Evolutionary conservation across 1,284 basidiomycete genomes (phyloP).

Genomic region (Cystobasidium slooffiae): DNA sequence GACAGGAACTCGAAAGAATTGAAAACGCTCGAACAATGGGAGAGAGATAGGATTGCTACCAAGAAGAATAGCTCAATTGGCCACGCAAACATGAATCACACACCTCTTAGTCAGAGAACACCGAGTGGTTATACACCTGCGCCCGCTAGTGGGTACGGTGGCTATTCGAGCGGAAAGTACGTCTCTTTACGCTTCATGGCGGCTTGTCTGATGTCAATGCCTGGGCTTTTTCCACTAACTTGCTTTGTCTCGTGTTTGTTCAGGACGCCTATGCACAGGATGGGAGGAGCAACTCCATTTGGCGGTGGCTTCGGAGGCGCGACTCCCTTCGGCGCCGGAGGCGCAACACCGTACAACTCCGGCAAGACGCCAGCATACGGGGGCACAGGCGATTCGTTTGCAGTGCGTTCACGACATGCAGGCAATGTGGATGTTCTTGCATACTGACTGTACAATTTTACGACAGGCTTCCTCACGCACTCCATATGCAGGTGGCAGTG

Average conservation of each 20-base stretch:
- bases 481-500: conserved; percentile 44
- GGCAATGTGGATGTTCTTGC: conserved; percentile 31
- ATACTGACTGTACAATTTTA: conserved; percentile 33
- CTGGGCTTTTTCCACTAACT: neutral
- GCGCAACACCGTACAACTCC: conserved; percentile 48
- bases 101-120: neutral
- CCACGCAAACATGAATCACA: conserved; percentile 7
- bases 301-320: conserved; percentile 38
- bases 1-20: conserved; percentile 41
- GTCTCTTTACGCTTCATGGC: conserved; percentile 6
- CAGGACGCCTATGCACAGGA: conserved; percentile 40
- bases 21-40: conserved; percentile 43
- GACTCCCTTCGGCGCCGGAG: conserved; percentile 43
- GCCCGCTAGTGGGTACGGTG: conserved; percentile 9
- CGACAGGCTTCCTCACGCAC: conserved; percentile 42
- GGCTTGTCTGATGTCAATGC: neutral
- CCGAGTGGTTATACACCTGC: conserved; percentile 11
- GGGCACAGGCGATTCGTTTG: conserved; percentile 57
- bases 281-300: conserved; percentile 25
- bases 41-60: conserved; percentile 15
- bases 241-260: conserved; percentile 35
- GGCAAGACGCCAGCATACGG: conserved; percentile 53
- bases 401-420: conserved; percentile 26
- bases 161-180: conserved; percentile 21
- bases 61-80: conserved; percentile 39